Evolutionary conservation across 116 monocot genomes (phyloP).

Genomic region (Papilionanthe hybrid): DNA sequence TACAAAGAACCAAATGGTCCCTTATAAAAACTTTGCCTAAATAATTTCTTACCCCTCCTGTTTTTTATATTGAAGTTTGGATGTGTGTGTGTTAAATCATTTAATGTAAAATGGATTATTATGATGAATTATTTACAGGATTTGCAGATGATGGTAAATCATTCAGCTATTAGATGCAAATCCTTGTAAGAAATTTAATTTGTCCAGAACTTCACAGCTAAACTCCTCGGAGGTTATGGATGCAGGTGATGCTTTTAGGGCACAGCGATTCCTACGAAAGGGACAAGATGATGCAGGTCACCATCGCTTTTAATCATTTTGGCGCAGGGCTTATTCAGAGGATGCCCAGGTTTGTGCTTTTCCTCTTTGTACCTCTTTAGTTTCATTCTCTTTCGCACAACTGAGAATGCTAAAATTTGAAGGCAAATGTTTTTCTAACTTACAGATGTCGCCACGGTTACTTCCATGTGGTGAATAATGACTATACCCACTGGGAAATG

Average conservation of each 20-base stretch:
- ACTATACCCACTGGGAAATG: conserved; percentile 95
- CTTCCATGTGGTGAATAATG: conserved; percentile 92
- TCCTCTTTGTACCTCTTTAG: background rate
- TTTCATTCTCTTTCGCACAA: too few relatives aligned
- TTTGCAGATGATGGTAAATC: too few relatives aligned
- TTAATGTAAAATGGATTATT: too few relatives aligned
- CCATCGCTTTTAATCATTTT: conserved; percentile 88
- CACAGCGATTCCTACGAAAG: conserved; percentile 27
- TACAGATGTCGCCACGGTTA: conserved; percentile 68
- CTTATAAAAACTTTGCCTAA: too few relatives aligned
- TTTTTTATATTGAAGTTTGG: background rate
- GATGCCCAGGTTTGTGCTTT: conserved; percentile 58
- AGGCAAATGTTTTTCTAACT: background rate
- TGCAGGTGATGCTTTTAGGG: conserved; percentile 76
- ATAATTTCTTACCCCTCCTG: background rate
- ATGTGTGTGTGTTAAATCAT: background rate
- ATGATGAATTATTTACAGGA: too few relatives aligned
- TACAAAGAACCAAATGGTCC: too few relatives aligned
- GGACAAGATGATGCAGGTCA: conserved; percentile 73
- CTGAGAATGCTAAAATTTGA: background rate
- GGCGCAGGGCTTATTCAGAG: conserved; percentile 66
- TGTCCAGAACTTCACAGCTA: too few relatives aligned
- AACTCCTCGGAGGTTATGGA: background rate
- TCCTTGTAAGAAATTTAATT: background rate
- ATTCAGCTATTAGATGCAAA: too few relatives aligned